phyloP scores from a whole-genome alignment of 345 rosid species.

The Salix purpurea region DNA sequence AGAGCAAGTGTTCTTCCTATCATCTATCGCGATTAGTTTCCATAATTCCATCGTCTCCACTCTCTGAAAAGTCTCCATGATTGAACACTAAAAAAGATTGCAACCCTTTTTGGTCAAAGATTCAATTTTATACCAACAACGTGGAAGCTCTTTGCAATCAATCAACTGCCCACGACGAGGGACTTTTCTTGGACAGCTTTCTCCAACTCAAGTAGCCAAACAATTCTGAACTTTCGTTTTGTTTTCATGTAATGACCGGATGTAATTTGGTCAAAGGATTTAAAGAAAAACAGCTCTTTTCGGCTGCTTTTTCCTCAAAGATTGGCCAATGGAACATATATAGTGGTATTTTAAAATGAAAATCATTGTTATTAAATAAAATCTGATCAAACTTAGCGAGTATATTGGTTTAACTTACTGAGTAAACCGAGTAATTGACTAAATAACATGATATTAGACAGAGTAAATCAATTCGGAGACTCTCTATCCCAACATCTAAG shows the following conservation, averaged over 20 bases:
- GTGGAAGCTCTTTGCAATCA: neutral
- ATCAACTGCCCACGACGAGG: neutral
- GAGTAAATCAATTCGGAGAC: too few relatives aligned
- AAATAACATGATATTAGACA: too few relatives aligned
- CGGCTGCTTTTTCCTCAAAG: neutral
- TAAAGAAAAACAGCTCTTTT: neutral
- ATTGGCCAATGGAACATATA: neutral
- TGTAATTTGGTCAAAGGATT: neutral
- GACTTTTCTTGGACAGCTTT: neutral
- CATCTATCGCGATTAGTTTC: neutral
- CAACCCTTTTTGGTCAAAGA: conserved; percentile 24
- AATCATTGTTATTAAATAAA: too few relatives aligned
- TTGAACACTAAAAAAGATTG: neutral
- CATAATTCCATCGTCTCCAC: neutral
- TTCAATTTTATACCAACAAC: conserved; percentile 2
- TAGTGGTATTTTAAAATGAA: too few relatives aligned
- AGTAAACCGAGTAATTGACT: too few relatives aligned
- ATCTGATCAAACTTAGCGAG: too few relatives aligned
- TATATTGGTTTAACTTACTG: too few relatives aligned
- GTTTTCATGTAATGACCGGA: neutral
- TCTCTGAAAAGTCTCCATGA: neutral
- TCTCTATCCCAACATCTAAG: too few relatives aligned
- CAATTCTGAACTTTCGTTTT: neutral
- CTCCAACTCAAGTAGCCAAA: neutral
- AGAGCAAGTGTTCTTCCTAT: neutral